Conservation (phyloP, 2,329 filamentous ascomycete species). For the Scedosporium boydii region DNA sequence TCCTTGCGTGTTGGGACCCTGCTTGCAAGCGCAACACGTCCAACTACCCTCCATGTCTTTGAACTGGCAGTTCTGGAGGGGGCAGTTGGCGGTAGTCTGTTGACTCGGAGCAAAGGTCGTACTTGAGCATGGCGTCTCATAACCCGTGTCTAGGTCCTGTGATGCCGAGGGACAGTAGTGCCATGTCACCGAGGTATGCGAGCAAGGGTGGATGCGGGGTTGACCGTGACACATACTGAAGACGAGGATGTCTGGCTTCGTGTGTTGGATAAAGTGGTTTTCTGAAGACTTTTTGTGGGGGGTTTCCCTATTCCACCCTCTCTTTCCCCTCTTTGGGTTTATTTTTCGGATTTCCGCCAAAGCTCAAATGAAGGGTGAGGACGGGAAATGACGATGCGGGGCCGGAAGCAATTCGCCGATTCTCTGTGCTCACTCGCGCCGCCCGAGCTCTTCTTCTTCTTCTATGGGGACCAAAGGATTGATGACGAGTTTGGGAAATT, state of each 20-base stretch:
- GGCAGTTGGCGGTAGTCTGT: constrained; percentile 32
- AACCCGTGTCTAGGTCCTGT: constrained; percentile 39
- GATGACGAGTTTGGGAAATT: not conserved
- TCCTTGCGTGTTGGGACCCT: constrained; percentile 40
- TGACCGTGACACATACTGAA: constrained; percentile 43
- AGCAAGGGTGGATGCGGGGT: constrained; percentile 41
- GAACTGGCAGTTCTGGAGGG: constrained; percentile 41
- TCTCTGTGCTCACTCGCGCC: not conserved
- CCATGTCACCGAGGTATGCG: constrained; percentile 46
- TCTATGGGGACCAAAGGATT: not conserved
- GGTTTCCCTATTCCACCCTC: too few relatives aligned
- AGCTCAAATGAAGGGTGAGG: not conserved
- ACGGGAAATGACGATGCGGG: not conserved
- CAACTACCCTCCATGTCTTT: constrained; percentile 38
- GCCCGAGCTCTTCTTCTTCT: too few relatives aligned
- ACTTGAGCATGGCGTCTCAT: constrained; percentile 39
- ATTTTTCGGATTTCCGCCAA: too few relatives aligned
- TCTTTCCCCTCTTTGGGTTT: too few relatives aligned
- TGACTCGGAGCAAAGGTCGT: constrained; percentile 36
- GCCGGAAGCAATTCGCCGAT: not conserved
- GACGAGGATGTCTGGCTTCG: not conserved
- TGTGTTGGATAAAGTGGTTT: not conserved
- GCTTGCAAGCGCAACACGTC: constrained; percentile 44
- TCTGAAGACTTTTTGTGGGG: not conserved
- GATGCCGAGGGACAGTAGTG: constrained; percentile 38